These are phyloP conservation scores for Penicillium paradoxum DNA, from an alignment of 495 filamentous ascomycete species.

Conservation along the genomic window DNA sequence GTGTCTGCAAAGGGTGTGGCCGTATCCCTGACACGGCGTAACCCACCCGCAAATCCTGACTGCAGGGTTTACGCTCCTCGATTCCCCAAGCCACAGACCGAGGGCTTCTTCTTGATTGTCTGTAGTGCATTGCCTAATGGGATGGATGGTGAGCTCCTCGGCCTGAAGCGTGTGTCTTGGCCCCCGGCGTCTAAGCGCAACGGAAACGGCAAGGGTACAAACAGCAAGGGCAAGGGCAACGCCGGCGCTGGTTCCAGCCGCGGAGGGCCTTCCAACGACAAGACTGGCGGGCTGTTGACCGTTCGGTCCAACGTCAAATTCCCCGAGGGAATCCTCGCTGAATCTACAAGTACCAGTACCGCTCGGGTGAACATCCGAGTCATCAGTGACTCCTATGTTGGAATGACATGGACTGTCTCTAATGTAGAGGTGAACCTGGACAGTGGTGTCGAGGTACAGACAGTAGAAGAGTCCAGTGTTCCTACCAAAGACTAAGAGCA, in stretches of 20 bases:
- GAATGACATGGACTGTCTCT: slow-evolving; percentile 60
- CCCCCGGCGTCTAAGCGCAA: slow-evolving; percentile 31
- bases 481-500: slow-evolving; percentile 15
- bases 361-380: slow-evolving; percentile 61
- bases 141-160: slow-evolving; percentile 68
- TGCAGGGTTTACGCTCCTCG: slow-evolving; percentile 75
- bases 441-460: slow-evolving; percentile 14
- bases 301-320: slow-evolving; percentile 55
- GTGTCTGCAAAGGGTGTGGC: slow-evolving; percentile 57
- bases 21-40: slow-evolving; percentile 61
- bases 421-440: slow-evolving; percentile 26
- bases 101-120: slow-evolving; percentile 86
- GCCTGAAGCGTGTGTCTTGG: slow-evolving; percentile 83
- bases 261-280: slow-evolving; percentile 21
- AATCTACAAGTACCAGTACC: slow-evolving; percentile 15
- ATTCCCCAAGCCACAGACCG: slow-evolving; percentile 92
- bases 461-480: slow-evolving; percentile 20
- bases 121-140: slow-evolving; percentile 45
- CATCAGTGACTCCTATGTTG: slow-evolving; percentile 81
- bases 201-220: slow-evolving; percentile 7
- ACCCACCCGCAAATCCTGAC: slow-evolving; percentile 55
- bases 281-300: slow-evolving; percentile 10
- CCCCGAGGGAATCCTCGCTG: slow-evolving; percentile 37
- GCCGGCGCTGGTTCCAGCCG: slow-evolving; percentile 21
- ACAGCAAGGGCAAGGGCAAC: slow-evolving; percentile 9